Conservation (phyloP, 2,329 filamentous ascomycete species). For the Periconia sp. region DNA sequence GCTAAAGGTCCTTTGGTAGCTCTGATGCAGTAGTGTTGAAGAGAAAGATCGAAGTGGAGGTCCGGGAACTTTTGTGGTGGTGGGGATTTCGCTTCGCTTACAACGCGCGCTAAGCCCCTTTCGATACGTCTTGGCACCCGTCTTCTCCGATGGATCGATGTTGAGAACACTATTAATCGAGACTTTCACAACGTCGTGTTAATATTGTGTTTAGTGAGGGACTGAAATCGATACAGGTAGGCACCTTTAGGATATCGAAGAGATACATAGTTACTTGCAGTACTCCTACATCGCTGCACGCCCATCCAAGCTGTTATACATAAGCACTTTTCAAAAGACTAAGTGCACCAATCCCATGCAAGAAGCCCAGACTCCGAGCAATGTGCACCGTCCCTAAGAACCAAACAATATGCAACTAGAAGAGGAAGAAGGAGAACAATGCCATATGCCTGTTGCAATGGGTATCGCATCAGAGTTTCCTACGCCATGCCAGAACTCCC, state of each 20-base stretch:
- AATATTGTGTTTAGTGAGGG: too few species aligned
- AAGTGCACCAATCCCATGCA: slow-evolving; percentile 15
- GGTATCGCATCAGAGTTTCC: slow-evolving; percentile 22
- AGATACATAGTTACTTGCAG: slow-evolving; percentile 1
- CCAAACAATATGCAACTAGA: neutral
- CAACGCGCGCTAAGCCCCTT: neutral
- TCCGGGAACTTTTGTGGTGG: slow-evolving; percentile 24
- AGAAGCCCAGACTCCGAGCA: slow-evolving; percentile 16
- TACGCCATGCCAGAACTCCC: slow-evolving; percentile 17
- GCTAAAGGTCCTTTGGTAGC: slow-evolving; percentile 42
- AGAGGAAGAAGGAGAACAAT: slow-evolving; percentile 4
- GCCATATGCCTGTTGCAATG: slow-evolving; percentile 13
- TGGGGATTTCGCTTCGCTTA: slow-evolving; percentile 16
- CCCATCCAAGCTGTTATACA: slow-evolving; percentile 12
- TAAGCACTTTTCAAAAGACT: slow-evolving; percentile 4
- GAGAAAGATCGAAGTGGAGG: slow-evolving; percentile 12
- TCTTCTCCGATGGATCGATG: neutral
- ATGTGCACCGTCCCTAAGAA: slow-evolving; percentile 7
- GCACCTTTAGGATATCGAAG: too few species aligned
- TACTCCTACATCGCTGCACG: slow-evolving; percentile 16
- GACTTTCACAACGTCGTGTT: too few species aligned
- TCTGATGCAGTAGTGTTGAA: slow-evolving; percentile 43
- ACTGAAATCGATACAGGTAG: too few species aligned
- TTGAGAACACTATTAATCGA: too few species aligned
- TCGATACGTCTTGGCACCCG: neutral